Evolutionary conservation across 1,284 basidiomycete species (phyloP), one percentile per base, ranked within the genome.

Genomic region (Cryptococcus sp.): DNA sequence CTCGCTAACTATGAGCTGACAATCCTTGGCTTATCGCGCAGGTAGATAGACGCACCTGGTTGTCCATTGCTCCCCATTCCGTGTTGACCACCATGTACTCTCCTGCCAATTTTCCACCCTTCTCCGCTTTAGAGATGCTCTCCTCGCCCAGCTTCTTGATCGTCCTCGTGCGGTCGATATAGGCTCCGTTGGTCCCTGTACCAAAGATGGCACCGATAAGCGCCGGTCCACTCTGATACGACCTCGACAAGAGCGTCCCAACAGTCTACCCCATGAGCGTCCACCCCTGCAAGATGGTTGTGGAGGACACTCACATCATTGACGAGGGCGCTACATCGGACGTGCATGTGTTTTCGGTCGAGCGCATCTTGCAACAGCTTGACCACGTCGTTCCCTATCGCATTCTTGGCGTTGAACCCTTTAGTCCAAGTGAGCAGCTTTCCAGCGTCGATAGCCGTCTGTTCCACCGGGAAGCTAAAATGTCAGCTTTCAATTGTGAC

Each of bases 141-240:
- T 84, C 60, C 24, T 68, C 81, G 18, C 80, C 80, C 4, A 93
- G 76, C 73, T 97, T 97, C 41, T 78, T 83, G 66, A 97, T 85
- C 50, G 88, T 91, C 46, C 80, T 74, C 5, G 93, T 78, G 60
- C 86, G 79, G 71, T 97, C 94, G 39, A 98, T 81, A 74, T 93
- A 97, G 10, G 94, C 95, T 38, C 94, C 94, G 69, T 98, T 98
- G 6, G 95, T 98, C 10, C 94, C 95, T 0, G 95, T 98, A 23
- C 94, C 94, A 66, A 97, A 97, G 65, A 97, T 98, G 55, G 84
- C 85, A 41, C 65, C 94, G 31, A 93, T 80, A 22, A 92, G 77
- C 55, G 89, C 93, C 12, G 87, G 87, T 18, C 93, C 93, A 19
- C 83, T 81, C 43, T 87, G 86, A 68, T 98, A 98, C 23, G 91